Percentiles rank a stretch among this genome's conserved stretches.
Conservation (phyloP, 805 yeast species). For the Sungouiozyma ichnusensis region DNA sequence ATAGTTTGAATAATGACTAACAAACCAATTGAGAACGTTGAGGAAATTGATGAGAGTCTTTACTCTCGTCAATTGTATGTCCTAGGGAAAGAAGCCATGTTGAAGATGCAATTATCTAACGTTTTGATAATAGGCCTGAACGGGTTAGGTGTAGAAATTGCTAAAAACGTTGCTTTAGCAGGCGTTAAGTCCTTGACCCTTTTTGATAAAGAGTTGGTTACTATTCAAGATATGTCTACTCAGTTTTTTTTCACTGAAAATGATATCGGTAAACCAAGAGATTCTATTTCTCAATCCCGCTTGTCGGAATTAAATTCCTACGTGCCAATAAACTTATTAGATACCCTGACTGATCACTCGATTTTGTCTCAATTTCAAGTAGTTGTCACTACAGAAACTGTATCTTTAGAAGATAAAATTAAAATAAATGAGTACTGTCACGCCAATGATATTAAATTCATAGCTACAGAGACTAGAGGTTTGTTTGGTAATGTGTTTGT, state of each 20-base stretch:
- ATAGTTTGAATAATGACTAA: neutral
- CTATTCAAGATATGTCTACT: conserved; percentile 65
- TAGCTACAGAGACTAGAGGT: conserved; percentile 76
- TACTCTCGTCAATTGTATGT: conserved; percentile 96
- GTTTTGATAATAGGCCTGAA: conserved; percentile 84
- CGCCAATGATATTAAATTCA: conserved; percentile 60
- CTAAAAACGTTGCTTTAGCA: conserved; percentile 91
- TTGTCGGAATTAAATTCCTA: conserved; percentile 80
- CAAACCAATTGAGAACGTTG: conserved; percentile 10
- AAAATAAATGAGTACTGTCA: conserved; percentile 70
- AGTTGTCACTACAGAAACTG: conserved; percentile 65
- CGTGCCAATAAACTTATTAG: conserved; percentile 69
- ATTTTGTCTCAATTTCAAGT: conserved; percentile 55
- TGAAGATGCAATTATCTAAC: conserved; percentile 87
- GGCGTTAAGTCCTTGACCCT: conserved; percentile 89
- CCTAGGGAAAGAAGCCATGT: conserved; percentile 95
- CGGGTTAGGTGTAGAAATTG: conserved; percentile 93
- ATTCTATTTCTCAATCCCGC: conserved; percentile 52
- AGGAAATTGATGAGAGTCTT: conserved; percentile 79
- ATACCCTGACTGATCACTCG: conserved; percentile 42
- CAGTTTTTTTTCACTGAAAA: conserved; percentile 70
- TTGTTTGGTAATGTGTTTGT: conserved; percentile 81
- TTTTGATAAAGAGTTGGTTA: conserved; percentile 67
- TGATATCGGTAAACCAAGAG: conserved; percentile 76
- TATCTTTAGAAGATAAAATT: conserved; percentile 62